A percentile compares a stretch with the other conserved stretches of the same genome.
These are phyloP conservation scores for Septoria linicola DNA, from an alignment of 2,329 filamentous ascomycete species.

Conservation along the genomic window DNA sequence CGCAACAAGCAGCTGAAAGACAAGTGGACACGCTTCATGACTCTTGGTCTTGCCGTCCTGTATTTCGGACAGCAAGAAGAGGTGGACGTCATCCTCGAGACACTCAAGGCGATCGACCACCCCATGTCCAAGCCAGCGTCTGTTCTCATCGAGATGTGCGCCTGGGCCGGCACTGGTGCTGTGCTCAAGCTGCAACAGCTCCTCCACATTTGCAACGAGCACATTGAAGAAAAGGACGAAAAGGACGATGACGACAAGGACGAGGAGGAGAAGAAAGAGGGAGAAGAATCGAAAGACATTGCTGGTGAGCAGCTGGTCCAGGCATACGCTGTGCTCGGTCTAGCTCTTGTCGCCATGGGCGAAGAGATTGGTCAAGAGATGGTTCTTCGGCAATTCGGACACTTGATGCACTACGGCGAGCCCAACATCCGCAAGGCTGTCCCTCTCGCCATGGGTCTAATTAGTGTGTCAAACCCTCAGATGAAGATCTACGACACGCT, in stretches of 20 bases:
- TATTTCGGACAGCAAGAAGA: conserved; percentile 98
- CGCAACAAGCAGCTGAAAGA: conserved; percentile 87
- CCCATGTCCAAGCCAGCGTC: conserved; percentile 96
- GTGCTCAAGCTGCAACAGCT: conserved; percentile 97
- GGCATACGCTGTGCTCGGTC: conserved; percentile 90
- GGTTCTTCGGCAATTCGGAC: conserved; percentile 94
- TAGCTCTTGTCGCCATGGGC: conserved; percentile 94
- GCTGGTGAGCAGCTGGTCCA: conserved; percentile 86
- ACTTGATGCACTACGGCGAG: conserved; percentile 98
- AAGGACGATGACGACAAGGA: conserved; percentile 55
- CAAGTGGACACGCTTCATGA: conserved; percentile 98
- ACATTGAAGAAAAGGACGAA: conserved; percentile 81
- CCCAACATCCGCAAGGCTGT: conserved; percentile 96
- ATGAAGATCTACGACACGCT: conserved; percentile 99
- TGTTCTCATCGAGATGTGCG: conserved; percentile 91
- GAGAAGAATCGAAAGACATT: conserved; percentile 66
- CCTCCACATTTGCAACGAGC: conserved; percentile 96
- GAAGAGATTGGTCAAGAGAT: conserved; percentile 98
- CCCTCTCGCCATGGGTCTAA: conserved; percentile 90
- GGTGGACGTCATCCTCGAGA: conserved; percentile 96
- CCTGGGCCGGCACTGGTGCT: conserved; percentile 95
- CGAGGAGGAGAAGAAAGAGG: conserved; percentile 71
- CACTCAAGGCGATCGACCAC: conserved; percentile 93
- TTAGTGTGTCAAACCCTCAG: conserved; percentile 96
- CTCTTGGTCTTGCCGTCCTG: conserved; percentile 84